A percentile compares a stretch with the other conserved stretches of the same genome.
Conservation (phyloP, 345 rosid genomes). For the Linum usitatissimum region DNA sequence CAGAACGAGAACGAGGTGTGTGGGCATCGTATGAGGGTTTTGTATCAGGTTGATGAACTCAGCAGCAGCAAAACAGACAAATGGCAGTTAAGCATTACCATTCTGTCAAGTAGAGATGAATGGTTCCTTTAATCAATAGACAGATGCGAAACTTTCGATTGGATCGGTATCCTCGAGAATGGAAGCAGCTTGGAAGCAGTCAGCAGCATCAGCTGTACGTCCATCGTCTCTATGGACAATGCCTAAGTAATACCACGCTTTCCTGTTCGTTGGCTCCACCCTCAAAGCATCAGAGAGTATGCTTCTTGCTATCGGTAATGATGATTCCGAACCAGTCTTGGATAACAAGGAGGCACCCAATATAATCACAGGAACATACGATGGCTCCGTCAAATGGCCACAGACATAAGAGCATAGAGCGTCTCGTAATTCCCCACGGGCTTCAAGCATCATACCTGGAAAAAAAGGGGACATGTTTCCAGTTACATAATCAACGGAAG, state of each 20-base stretch:
- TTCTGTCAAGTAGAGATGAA: too few relatives aligned
- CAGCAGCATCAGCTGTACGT: constrained; percentile 74
- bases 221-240: constrained; percentile 67
- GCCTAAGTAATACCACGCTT: constrained; percentile 88
- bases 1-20: too few relatives aligned
- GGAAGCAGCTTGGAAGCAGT: constrained; percentile 90
- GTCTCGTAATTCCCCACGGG: constrained; percentile 44
- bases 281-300: constrained; percentile 79
- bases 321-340: constrained; percentile 38
- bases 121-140: constrained; percentile 34
- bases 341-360: constrained; percentile 44
- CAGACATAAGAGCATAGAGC: constrained; percentile 44
- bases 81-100: too few relatives aligned
- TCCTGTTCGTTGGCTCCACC: constrained; percentile 72
- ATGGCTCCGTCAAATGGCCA: constrained; percentile 49
- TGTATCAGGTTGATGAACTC: too few relatives aligned
- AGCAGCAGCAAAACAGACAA: too few relatives aligned
- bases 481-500: not conserved
- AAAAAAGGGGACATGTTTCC: not conserved
- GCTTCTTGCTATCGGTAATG: constrained; percentile 69
- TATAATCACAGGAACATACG: constrained; percentile 59
- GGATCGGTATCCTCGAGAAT: constrained; percentile 95
- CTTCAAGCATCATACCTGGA: constrained; percentile 63
- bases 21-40: too few relatives aligned
- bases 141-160: constrained; percentile 67